phyloP scores from a whole-genome alignment of 1,284 basidiomycete species.

The Boletus albobrunnescens region DNA sequence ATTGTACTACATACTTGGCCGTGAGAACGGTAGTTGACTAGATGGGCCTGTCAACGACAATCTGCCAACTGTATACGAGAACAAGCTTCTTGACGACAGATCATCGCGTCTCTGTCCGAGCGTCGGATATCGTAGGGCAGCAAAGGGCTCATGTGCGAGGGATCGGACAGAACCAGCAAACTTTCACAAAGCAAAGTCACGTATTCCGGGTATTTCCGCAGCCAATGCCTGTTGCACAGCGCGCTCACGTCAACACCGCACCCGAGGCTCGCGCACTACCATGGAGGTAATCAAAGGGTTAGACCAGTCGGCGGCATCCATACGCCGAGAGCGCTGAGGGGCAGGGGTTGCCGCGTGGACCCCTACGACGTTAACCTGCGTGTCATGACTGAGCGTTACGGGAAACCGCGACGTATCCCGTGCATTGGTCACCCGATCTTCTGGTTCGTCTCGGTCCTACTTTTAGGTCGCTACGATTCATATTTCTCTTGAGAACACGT shows the following conservation, averaged over 20 bases:
- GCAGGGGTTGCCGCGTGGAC: neutral
- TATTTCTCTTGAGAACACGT: too few relatives aligned
- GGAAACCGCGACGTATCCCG: neutral
- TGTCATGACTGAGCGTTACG: neutral
- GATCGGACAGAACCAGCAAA: neutral
- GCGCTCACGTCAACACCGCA: conserved; percentile 2
- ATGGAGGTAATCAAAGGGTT: neutral
- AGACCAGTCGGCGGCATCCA: neutral
- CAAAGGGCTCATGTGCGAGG: neutral
- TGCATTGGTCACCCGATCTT: neutral
- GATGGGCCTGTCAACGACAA: neutral
- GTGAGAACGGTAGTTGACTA: neutral
- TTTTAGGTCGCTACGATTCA: neutral
- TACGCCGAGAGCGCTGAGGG: neutral
- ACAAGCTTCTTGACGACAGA: neutral
- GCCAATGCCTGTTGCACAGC: conserved; percentile 1
- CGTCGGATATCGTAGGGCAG: conserved; percentile 4
- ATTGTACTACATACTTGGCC: neutral
- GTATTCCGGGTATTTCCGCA: conserved; percentile 6
- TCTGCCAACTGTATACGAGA: neutral
- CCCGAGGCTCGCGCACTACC: neutral
- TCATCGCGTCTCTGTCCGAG: neutral
- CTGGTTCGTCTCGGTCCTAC: neutral
- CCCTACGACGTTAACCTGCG: neutral
- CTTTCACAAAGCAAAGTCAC: neutral